These are phyloP conservation scores for Leccinum incarnatum DNA, from an alignment of 768 basidiomycete genomes.

Conservation along the genomic window DNA sequence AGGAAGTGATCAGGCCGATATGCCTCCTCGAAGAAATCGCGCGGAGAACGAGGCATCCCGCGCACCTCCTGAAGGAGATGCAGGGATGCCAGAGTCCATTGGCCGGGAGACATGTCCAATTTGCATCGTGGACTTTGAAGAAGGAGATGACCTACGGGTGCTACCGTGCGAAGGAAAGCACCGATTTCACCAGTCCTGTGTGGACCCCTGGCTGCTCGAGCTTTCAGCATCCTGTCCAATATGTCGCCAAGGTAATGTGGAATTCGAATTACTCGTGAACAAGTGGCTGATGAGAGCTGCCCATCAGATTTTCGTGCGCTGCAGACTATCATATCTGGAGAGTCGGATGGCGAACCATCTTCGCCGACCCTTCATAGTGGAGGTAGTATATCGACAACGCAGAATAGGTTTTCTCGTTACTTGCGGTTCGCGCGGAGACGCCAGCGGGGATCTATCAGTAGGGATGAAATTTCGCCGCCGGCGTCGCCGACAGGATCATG, in stretches of 20 bases:
- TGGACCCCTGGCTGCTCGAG: slow-evolving; percentile 91
- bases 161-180: slow-evolving; percentile 92
- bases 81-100: slow-evolving; percentile 60
- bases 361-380: slow-evolving; percentile 12
- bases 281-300: not conserved
- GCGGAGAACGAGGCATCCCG: not conserved
- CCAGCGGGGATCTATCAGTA: slow-evolving; percentile 40
- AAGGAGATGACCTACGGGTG: slow-evolving; percentile 87
- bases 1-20: slow-evolving; percentile 7
- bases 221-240: slow-evolving; percentile 89
- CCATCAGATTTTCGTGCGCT: slow-evolving; percentile 56
- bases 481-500: slow-evolving; percentile 3
- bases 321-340: slow-evolving; percentile 51
- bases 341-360: slow-evolving; percentile 17
- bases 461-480: slow-evolving; percentile 27
- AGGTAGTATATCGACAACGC: slow-evolving; percentile 15
- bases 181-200: slow-evolving; percentile 84
- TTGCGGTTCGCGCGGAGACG: slow-evolving; percentile 50
- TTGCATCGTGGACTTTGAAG: slow-evolving; percentile 91
- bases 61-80: slow-evolving; percentile 27
- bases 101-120: slow-evolving; percentile 91
- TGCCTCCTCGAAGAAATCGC: not conserved
- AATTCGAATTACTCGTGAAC: not conserved
- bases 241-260: slow-evolving; percentile 75
- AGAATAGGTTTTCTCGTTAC: slow-evolving; percentile 56